phyloP scores from a whole-genome alignment of 768 basidiomycete genomes.

The Tricholoma furcatifolium region DNA sequence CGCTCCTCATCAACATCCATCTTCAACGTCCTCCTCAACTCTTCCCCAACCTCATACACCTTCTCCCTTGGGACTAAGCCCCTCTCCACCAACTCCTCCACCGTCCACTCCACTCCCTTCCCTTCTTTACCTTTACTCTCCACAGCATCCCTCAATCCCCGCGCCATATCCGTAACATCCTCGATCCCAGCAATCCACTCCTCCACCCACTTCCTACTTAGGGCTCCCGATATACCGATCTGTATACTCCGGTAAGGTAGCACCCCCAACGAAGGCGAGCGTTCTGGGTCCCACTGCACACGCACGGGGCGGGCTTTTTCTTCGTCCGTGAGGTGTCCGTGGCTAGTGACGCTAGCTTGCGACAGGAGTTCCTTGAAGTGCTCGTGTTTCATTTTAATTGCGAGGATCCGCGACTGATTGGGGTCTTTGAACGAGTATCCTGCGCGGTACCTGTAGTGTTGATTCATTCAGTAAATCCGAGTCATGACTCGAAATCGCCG shows the following conservation, averaged over 20 bases:
- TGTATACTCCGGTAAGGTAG: slow-evolving; percentile 17
- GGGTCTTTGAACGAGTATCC: slow-evolving; percentile 15
- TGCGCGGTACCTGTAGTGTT: slow-evolving; percentile 12
- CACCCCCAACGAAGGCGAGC: slow-evolving; percentile 7
- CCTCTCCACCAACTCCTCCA: slow-evolving; percentile 6
- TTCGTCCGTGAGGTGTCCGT: slow-evolving; percentile 7
- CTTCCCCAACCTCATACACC: slow-evolving; percentile 9
- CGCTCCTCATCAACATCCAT: slow-evolving; percentile 10
- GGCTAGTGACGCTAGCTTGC: slow-evolving; percentile 9
- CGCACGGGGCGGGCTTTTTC: slow-evolving; percentile 13
- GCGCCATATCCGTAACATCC: slow-evolving; percentile 15
- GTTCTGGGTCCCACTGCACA: slow-evolving; percentile 17
- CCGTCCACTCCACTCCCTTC: neutral
- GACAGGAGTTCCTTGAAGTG: slow-evolving; percentile 12
- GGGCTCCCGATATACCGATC: slow-evolving; percentile 13
- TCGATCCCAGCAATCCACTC: slow-evolving; percentile 18
- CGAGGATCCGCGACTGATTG: slow-evolving; percentile 14
- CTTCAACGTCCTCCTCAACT: slow-evolving; percentile 5
- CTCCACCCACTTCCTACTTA: slow-evolving; percentile 12
- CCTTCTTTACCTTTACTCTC: no score
- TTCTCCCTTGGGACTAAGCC: slow-evolving; percentile 9
- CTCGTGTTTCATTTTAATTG: slow-evolving; percentile 17
- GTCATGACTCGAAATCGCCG: no score
- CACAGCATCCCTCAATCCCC: slow-evolving; percentile 5
- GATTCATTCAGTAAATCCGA: neutral